Evolutionary conservation across 1,284 basidiomycete species (phyloP).

Genomic region (Ganoderma lingzhi): DNA sequence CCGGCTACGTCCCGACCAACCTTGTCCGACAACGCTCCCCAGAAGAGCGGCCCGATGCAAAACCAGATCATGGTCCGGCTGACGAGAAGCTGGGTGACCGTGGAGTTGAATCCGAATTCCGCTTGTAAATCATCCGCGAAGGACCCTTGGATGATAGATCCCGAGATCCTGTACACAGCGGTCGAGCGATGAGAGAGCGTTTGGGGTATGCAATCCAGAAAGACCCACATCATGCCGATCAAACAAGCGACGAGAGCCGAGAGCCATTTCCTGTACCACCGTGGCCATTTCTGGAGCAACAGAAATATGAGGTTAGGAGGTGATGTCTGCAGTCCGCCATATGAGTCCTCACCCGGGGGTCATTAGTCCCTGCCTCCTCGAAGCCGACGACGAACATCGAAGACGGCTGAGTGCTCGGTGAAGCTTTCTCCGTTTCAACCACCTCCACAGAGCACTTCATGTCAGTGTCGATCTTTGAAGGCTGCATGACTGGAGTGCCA

Average conservation of each 20-base stretch:
- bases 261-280: neutral
- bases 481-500: neutral
- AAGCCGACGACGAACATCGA: slow-evolving; percentile 1
- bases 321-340: neutral
- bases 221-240: neutral
- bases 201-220: neutral
- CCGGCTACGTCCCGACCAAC: neutral
- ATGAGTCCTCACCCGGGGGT: neutral
- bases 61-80: neutral
- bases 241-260: neutral
- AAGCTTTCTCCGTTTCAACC: slow-evolving; percentile 3
- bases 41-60: neutral
- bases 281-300: slow-evolving; percentile 3
- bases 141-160: neutral
- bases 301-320: neutral
- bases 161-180: neutral
- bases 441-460: neutral
- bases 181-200: neutral
- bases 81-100: neutral
- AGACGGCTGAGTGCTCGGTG: neutral
- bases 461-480: neutral
- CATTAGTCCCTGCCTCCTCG: neutral
- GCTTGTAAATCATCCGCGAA: neutral
- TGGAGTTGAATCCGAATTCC: neutral
- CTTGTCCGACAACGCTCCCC: slow-evolving; percentile 5